A percentile compares a stretch with the other conserved stretches of the same genome.
phyloP scores from a whole-genome alignment of 2,329 filamentous ascomycete species.

The Phoma sp. region DNA sequence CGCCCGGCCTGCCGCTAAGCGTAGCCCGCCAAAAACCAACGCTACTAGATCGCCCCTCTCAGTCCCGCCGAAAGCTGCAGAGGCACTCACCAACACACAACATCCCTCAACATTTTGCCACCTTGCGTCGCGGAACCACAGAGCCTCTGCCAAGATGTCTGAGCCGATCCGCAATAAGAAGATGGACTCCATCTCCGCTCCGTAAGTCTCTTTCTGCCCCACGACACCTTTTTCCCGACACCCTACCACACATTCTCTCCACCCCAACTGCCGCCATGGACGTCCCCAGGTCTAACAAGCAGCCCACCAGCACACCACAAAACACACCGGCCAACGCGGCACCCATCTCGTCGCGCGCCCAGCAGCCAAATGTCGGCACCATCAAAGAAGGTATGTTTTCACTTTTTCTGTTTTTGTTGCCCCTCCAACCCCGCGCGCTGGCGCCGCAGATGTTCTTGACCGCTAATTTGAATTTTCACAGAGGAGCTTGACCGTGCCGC shows the following conservation, averaged over 20 bases:
- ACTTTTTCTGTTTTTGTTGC: constrained; percentile 21
- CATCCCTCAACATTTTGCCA: constrained; percentile 43
- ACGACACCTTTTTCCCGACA: constrained; percentile 33
- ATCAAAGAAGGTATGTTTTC: constrained; percentile 87
- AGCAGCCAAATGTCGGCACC: constrained; percentile 90
- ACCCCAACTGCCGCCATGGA: constrained; percentile 34
- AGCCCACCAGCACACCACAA: constrained; percentile 81
- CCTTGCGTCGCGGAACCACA: constrained; percentile 34
- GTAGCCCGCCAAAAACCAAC: constrained; percentile 7
- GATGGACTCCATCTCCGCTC: constrained; percentile 66
- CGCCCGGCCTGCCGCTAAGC: constrained; percentile 15
- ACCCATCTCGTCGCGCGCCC: constrained; percentile 95
- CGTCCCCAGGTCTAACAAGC: constrained; percentile 44
- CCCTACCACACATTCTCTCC: constrained; percentile 26
- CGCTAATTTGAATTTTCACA: constrained; percentile 57
- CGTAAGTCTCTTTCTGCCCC: constrained; percentile 60
- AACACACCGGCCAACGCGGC: constrained; percentile 97
- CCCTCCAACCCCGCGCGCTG: constrained; percentile 41
- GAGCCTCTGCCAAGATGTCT: constrained; percentile 61
- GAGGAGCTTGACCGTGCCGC: constrained; percentile 92
- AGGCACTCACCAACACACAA: constrained; percentile 39
- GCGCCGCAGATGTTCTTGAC: constrained; percentile 36
- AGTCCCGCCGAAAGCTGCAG: constrained; percentile 46
- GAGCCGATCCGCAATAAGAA: constrained; percentile 74
- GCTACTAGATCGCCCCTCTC: constrained; percentile 22